phyloP scores from a whole-genome alignment of 129 eudicot genomes.

The Escallonia rubra region DNA sequence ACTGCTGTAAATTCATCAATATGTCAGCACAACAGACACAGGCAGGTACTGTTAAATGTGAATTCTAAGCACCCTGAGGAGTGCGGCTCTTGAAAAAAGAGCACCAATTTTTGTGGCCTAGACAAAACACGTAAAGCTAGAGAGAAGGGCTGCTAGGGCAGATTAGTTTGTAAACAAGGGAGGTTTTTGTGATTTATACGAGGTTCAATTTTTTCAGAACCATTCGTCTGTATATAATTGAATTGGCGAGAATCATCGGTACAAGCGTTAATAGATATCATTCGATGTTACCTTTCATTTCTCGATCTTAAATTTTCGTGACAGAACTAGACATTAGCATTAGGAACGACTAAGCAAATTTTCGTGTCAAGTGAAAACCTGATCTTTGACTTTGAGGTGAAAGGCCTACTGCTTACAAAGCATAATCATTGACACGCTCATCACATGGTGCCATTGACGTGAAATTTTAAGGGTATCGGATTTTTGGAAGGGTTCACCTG shows the following conservation, averaged over 20 bases:
- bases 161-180: neutral
- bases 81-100: neutral
- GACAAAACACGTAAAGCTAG: neutral
- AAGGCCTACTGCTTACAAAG: no score
- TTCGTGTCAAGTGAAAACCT: no score
- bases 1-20: neutral
- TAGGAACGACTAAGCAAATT: no score
- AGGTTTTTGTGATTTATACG: neutral
- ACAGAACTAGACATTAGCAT: no score
- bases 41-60: neutral
- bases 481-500: no score
- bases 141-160: neutral
- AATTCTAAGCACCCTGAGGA: neutral
- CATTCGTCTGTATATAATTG: slow-evolving; percentile 8
- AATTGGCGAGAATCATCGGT: neutral
- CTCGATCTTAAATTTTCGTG: no score
- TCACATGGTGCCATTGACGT: no score
- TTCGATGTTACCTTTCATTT: no score
- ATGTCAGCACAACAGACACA: neutral
- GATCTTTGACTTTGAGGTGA: no score
- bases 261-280: no score
- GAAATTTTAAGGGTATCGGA: no score
- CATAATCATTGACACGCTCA: no score
- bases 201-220: neutral
- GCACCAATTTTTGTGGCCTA: neutral